phyloP scores from a whole-genome alignment of 2,329 filamentous ascomycete genomes.

The Myriosclerotinia curreyana region DNA sequence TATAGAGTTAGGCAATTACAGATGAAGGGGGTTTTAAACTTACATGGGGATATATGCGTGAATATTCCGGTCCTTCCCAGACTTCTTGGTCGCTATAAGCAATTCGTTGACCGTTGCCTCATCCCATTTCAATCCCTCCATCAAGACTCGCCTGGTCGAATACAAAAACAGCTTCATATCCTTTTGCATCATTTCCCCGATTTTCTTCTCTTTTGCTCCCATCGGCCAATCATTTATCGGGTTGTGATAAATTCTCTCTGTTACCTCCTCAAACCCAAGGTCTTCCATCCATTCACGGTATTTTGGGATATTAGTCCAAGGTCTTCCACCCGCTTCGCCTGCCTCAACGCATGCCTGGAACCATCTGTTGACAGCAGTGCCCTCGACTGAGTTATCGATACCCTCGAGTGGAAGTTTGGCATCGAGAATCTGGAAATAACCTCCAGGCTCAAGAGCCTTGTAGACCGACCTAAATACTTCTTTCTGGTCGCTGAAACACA shows the following conservation, averaged over 20 bases:
- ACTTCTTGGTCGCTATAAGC: not conserved
- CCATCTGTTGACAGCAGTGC: constrained; percentile 30
- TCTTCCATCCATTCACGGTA: constrained; percentile 36
- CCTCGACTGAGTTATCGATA: constrained; percentile 28
- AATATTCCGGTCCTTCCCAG: constrained; percentile 7
- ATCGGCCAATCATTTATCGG: constrained; percentile 55
- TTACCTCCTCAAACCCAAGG: constrained; percentile 54
- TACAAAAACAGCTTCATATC: constrained; percentile 22
- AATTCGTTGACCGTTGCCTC: constrained; percentile 5
- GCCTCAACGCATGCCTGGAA: constrained; percentile 25
- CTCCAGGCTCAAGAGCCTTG: constrained; percentile 25
- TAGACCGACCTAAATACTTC: constrained; percentile 22
- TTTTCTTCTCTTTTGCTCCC: constrained; percentile 30
- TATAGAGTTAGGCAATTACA: not conserved
- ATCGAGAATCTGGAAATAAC: constrained; percentile 27
- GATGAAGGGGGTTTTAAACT: not conserved
- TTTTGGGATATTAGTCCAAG: constrained; percentile 24
- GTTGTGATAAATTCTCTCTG: constrained; percentile 51
- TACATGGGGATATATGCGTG: constrained; percentile 14
- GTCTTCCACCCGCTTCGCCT: constrained; percentile 22
- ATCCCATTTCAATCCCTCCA: constrained; percentile 2
- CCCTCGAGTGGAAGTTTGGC: constrained; percentile 22
- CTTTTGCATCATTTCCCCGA: constrained; percentile 27
- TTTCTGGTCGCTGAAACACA: constrained; percentile 26
- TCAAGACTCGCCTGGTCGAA: not conserved